Conservation (phyloP, 768 basidiomycete species). For the Boletus reticulatus region DNA sequence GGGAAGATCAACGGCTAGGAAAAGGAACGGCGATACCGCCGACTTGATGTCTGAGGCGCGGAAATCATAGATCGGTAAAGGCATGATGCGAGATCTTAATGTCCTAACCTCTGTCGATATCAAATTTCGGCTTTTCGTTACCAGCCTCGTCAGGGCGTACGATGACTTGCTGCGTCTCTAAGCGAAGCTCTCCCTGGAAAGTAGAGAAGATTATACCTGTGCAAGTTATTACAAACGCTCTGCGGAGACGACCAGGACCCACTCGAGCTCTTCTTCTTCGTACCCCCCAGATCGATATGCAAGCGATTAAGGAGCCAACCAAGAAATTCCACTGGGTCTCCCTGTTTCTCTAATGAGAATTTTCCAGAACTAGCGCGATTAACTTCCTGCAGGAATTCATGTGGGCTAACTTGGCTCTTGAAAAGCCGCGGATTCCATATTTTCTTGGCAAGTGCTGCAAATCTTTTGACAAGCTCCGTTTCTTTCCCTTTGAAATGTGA, state of each 20-base stretch:
- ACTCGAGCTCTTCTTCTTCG: slow-evolving; percentile 91
- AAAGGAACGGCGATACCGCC: slow-evolving; percentile 86
- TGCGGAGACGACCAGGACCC: slow-evolving; percentile 31
- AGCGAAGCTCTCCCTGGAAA: slow-evolving; percentile 91
- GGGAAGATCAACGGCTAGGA: slow-evolving; percentile 93
- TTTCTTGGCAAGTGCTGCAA: slow-evolving; percentile 86
- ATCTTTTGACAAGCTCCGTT: slow-evolving; percentile 84
- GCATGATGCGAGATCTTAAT: slow-evolving; percentile 2
- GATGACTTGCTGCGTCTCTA: slow-evolving; percentile 92
- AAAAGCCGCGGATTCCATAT: slow-evolving; percentile 95
- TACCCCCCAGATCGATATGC: slow-evolving; percentile 92
- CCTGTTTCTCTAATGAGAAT: slow-evolving; percentile 91
- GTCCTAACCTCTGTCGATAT: slow-evolving; percentile 84
- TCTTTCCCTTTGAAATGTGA: slow-evolving; percentile 72
- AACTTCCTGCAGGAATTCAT: slow-evolving; percentile 98
- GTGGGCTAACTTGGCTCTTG: slow-evolving; percentile 98
- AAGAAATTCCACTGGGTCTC: slow-evolving; percentile 94
- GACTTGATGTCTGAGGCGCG: slow-evolving; percentile 73
- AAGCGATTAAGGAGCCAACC: slow-evolving; percentile 93
- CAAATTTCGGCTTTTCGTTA: slow-evolving; percentile 85
- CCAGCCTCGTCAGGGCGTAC: slow-evolving; percentile 74
- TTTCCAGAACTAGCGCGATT: slow-evolving; percentile 84
- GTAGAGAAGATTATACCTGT: slow-evolving; percentile 88
- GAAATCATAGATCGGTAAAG: slow-evolving; percentile 22
- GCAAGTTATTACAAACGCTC: slow-evolving; percentile 17